A percentile compares a stretch with the other conserved stretches of the same genome.
Conservation (phyloP, 140 eudicot genomes). For the Senecio squalidus region DNA sequence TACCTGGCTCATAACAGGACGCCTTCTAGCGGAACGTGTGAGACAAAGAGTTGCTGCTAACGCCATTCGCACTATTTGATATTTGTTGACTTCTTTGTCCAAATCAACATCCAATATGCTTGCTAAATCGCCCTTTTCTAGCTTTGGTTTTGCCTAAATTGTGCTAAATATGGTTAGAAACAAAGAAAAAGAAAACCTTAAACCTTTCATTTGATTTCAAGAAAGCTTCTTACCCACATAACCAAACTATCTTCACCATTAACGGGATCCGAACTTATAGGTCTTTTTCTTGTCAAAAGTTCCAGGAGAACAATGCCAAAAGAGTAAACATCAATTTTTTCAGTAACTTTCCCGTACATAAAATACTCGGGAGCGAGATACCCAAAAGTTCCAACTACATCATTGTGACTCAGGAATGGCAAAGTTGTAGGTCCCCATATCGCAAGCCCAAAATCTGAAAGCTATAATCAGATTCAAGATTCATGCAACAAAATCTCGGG, state of each 20-base stretch:
- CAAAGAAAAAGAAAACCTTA: not conserved
- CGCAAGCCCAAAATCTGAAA: conserved; percentile 93
- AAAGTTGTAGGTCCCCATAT: conserved; percentile 78
- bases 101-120: conserved; percentile 60
- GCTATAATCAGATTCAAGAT: conserved; percentile 29
- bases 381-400: conserved; percentile 94
- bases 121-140: conserved; percentile 50
- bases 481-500: conserved; percentile 9
- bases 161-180: not conserved
- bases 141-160: conserved; percentile 67
- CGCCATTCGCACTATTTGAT: conserved; percentile 58
- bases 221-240: conserved; percentile 74
- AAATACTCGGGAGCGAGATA: conserved; percentile 99
- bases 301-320: conserved; percentile 94
- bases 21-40: conserved; percentile 62
- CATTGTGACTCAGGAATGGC: conserved; percentile 54
- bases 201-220: not conserved
- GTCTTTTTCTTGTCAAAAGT: conserved; percentile 69
- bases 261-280: conserved; percentile 57
- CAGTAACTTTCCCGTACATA: conserved; percentile 96
- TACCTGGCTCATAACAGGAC: conserved; percentile 81
- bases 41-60: conserved; percentile 72
- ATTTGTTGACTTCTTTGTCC: conserved; percentile 38
- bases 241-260: conserved; percentile 88
- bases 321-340: conserved; percentile 87